These are phyloP conservation scores for Candida glucosophila DNA, from an alignment of 1,139 yeast species.

Conservation along the genomic window DNA sequence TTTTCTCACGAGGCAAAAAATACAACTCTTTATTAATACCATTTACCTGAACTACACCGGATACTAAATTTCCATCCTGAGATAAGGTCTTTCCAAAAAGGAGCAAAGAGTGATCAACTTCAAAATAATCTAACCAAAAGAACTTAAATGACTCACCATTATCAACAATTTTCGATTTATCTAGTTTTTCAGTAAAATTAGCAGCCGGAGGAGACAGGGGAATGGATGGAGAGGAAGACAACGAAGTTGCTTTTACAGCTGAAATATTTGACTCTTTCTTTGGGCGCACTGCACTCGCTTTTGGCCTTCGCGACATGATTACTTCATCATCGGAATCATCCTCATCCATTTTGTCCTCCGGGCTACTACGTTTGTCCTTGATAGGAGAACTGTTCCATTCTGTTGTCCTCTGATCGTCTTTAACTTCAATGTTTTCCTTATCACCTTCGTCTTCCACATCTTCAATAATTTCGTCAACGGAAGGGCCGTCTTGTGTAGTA, in stretches of 20 bases:
- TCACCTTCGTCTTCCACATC: background rate
- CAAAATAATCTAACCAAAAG: conserved; percentile 89
- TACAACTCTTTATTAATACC: conserved; percentile 67
- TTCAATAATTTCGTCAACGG: background rate
- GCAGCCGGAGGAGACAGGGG: conserved; percentile 12
- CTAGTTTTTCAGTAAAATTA: conserved; percentile 35
- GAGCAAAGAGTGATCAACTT: conserved; percentile 58
- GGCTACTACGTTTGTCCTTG: conserved; percentile 9
- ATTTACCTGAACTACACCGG: conserved; percentile 72
- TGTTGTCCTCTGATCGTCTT: conserved; percentile 4
- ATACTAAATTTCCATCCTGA: conserved; percentile 49
- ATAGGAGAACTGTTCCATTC: conserved; percentile 22
- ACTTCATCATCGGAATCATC: conserved; percentile 48
- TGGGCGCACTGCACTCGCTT: conserved; percentile 25
- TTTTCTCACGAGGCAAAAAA: conserved; percentile 59
- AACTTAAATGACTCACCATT: conserved; percentile 46
- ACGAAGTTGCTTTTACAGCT: conserved; percentile 13
- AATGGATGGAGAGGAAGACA: conserved; percentile 16
- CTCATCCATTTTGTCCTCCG: conserved; percentile 5
- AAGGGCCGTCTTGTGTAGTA: conserved; percentile 1
- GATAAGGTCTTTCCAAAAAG: conserved; percentile 79
- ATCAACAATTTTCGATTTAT: conserved; percentile 32
- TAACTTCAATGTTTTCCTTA: background rate
- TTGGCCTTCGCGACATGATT: conserved; percentile 38
- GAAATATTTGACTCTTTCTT: conserved; percentile 12